Conservation (phyloP, 2,329 filamentous ascomycete species). For the Parasarocladium wereldwijsianum region DNA sequence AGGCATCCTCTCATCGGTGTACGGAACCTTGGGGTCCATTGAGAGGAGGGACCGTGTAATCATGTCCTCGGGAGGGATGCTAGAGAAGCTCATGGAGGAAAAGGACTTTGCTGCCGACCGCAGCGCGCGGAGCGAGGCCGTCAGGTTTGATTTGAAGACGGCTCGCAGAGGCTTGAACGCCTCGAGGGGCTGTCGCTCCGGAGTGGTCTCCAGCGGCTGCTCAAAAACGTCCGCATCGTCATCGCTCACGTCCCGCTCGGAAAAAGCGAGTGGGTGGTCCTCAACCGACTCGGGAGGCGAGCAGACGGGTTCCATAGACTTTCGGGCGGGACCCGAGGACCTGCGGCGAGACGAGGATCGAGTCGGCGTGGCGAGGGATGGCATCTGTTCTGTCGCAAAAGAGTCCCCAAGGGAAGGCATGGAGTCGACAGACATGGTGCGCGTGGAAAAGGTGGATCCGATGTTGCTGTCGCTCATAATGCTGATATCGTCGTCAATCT, state of each 20-base stretch:
- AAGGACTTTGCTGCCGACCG: constrained; percentile 50
- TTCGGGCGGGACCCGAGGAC: constrained; percentile 25
- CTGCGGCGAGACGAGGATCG: constrained; percentile 21
- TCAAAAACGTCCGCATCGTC: constrained; percentile 19
- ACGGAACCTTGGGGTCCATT: constrained; percentile 50
- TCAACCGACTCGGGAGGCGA: constrained; percentile 37
- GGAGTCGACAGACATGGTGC: constrained; percentile 45
- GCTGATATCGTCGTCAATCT: constrained; percentile 33
- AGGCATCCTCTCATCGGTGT: constrained; percentile 52
- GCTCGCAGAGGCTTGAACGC: constrained; percentile 35
- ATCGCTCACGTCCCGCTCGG: constrained; percentile 31
- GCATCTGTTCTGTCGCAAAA: constrained; percentile 31
- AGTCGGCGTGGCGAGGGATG: constrained; percentile 33
- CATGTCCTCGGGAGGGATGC: constrained; percentile 51
- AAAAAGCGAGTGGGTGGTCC: constrained; percentile 33
- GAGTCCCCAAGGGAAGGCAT: constrained; percentile 45
- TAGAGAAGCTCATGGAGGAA: constrained; percentile 46
- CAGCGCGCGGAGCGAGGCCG: constrained; percentile 49
- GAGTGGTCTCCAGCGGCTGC: constrained; percentile 14
- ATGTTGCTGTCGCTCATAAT: constrained; percentile 36
- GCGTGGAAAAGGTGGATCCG: constrained; percentile 35
- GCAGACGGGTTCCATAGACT: constrained; percentile 36
- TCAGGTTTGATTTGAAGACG: constrained; percentile 55
- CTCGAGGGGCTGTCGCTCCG: constrained; percentile 18
- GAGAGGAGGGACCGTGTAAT: constrained; percentile 53